Evolutionary conservation across 2,329 filamentous ascomycete genomes (phyloP).

Genomic region (Paecilomyces niveus): DNA sequence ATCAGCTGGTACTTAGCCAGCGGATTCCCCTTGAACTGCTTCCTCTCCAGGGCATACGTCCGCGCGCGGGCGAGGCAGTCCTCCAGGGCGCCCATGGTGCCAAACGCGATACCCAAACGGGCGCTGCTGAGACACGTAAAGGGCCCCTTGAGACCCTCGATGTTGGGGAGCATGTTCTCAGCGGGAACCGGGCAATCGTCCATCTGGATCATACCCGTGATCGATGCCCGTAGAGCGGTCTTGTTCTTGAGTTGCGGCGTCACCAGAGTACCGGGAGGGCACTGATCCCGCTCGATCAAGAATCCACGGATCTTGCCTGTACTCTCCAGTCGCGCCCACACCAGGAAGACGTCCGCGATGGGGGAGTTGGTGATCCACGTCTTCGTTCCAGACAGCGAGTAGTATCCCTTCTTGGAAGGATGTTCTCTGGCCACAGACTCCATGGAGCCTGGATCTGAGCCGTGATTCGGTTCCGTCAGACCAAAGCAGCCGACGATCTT

Average conservation of each 20-base stretch:
- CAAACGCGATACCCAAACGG: slow-evolving; percentile 87
- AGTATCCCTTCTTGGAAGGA: slow-evolving; percentile 75
- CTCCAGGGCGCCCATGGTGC: slow-evolving; percentile 87
- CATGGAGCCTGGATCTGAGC: slow-evolving; percentile 86
- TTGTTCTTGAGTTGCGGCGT: slow-evolving; percentile 93
- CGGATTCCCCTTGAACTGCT: slow-evolving; percentile 93
- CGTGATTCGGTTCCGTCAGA: slow-evolving; percentile 86
- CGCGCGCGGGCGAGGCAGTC: slow-evolving; percentile 78
- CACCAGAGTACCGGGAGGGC: slow-evolving; percentile 80
- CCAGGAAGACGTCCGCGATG: slow-evolving; percentile 74
- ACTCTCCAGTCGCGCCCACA: slow-evolving; percentile 89
- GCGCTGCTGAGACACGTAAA: slow-evolving; percentile 94
- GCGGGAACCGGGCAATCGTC: slow-evolving; percentile 82
- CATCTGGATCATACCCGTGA: slow-evolving; percentile 97
- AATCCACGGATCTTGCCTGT: slow-evolving; percentile 95
- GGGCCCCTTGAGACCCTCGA: slow-evolving; percentile 80
- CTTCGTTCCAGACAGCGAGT: slow-evolving; percentile 71
- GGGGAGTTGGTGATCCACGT: slow-evolving; percentile 96
- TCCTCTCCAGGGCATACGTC: slow-evolving; percentile 83
- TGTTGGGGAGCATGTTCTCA: slow-evolving; percentile 87
- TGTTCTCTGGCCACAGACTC: slow-evolving; percentile 80
- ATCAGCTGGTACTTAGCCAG: slow-evolving; percentile 93
- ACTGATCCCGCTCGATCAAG: slow-evolving; percentile 75
- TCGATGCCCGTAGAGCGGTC: slow-evolving; percentile 83
- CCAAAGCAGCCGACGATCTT: slow-evolving; percentile 81